These are phyloP conservation scores for Cutaneotrichosporon daszewskae DNA, from an alignment of 1,284 basidiomycete genomes.

Conservation along the genomic window DNA sequence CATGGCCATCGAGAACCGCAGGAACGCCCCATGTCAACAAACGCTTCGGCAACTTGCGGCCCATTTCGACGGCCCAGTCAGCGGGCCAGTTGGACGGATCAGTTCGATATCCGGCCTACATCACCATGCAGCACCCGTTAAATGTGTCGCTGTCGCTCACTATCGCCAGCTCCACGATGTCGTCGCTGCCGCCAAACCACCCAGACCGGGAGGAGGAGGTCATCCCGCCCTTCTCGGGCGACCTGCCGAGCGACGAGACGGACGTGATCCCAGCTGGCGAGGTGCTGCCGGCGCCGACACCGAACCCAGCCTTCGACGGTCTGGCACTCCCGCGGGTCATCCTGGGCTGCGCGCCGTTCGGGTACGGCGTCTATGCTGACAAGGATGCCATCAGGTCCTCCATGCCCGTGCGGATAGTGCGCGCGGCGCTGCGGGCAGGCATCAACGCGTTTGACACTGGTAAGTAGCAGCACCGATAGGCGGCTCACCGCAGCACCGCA, in stretches of 20 bases:
- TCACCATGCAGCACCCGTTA: no score
- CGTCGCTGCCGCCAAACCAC: conserved; percentile 25
- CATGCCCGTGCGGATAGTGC: conserved; percentile 63
- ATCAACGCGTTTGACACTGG: conserved; percentile 83
- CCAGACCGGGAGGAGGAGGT: conserved; percentile 33
- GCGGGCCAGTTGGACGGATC: no score
- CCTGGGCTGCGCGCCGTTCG: conserved; percentile 67
- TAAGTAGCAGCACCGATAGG: conserved; percentile 17
- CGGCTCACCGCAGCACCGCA: conserved; percentile 50
- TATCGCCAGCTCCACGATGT: no score
- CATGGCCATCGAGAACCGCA: no score
- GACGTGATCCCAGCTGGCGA: conserved; percentile 22
- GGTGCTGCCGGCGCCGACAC: conserved; percentile 13
- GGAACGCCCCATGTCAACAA: no score
- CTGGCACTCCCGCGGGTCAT: conserved; percentile 54
- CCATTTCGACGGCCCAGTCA: no score
- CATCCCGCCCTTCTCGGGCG: conserved; percentile 23
- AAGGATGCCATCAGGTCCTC: conserved; percentile 58
- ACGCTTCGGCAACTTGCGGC: no score
- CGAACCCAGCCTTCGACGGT: not conserved
- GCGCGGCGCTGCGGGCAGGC: conserved; percentile 78
- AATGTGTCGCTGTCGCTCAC: no score
- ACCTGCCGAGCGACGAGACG: conserved; percentile 16
- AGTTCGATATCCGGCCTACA: no score
- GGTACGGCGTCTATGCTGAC: conserved; percentile 61